Conservation (phyloP, 2,329 filamentous ascomycete genomes). For the Xylariales sp. region DNA sequence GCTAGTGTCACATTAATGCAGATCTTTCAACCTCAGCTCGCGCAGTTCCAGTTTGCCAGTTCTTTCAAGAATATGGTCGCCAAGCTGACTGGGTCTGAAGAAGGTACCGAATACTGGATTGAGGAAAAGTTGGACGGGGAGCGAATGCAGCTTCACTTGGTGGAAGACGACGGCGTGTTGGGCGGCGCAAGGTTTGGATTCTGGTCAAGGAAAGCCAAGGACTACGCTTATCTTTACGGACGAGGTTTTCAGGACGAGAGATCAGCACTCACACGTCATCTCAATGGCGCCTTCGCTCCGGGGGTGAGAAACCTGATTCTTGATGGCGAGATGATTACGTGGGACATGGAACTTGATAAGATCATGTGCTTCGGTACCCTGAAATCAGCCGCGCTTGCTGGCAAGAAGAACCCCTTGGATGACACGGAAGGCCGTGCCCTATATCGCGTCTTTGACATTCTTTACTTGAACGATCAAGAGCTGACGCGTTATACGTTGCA, state of each 20-base stretch:
- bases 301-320: slow-evolving; percentile 83
- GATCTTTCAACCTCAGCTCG: slow-evolving; percentile 93
- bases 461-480: slow-evolving; percentile 78
- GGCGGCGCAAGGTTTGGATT: slow-evolving; percentile 76
- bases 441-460: slow-evolving; percentile 83
- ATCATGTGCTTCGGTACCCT: slow-evolving; percentile 88
- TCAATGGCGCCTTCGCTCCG: slow-evolving; percentile 70
- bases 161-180: slow-evolving; percentile 59
- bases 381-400: slow-evolving; percentile 81
- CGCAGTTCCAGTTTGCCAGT: slow-evolving; percentile 81
- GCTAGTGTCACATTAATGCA: slow-evolving; percentile 79
- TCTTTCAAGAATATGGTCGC: slow-evolving; percentile 74
- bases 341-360: slow-evolving; percentile 81
- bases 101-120: slow-evolving; percentile 84
- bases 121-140: slow-evolving; percentile 98
- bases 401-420: slow-evolving; percentile 68
- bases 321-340: slow-evolving; percentile 98
- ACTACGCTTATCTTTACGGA: slow-evolving; percentile 94
- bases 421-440: slow-evolving; percentile 66
- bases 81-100: slow-evolving; percentile 52
- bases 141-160: slow-evolving; percentile 94
- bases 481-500: slow-evolving; percentile 78
- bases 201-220: slow-evolving; percentile 94
- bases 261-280: slow-evolving; percentile 73
- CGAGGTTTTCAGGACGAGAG: slow-evolving; percentile 67